Conservation (phyloP, 2,329 filamentous ascomycete genomes). For the Neobulgaria alba region DNA sequence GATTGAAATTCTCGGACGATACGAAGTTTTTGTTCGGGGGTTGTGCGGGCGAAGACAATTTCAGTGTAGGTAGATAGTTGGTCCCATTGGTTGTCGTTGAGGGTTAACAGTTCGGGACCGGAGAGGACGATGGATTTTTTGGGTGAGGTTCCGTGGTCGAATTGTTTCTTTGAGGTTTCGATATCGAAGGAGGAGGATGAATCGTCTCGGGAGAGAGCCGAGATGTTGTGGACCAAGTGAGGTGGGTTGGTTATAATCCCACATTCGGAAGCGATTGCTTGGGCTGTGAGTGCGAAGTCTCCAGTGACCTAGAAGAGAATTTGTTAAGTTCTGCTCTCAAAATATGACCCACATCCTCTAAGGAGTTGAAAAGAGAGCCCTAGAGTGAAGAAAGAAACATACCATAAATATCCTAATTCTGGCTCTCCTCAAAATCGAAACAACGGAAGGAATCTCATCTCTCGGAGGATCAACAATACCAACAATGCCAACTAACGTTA, state of each 20-base stretch:
- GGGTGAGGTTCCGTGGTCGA: slow-evolving; percentile 2
- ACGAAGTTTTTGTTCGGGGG: slow-evolving; percentile 69
- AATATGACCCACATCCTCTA: too few species aligned
- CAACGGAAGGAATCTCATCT: slow-evolving; percentile 49
- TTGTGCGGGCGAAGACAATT: slow-evolving; percentile 69
- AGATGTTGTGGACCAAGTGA: slow-evolving; percentile 42
- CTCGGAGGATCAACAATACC: slow-evolving; percentile 52
- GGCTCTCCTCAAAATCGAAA: slow-evolving; percentile 56
- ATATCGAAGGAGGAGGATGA: slow-evolving; percentile 10
- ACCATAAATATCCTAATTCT: slow-evolving; percentile 74
- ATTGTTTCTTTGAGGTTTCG: slow-evolving; percentile 5
- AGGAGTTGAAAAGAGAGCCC: too few species aligned
- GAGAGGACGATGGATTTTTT: slow-evolving; percentile 50
- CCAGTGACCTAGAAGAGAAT: slow-evolving; percentile 57
- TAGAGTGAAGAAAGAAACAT: slow-evolving; percentile 5
- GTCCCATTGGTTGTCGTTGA: slow-evolving; percentile 63
- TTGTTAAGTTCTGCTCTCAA: neutral
- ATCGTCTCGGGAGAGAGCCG: slow-evolving; percentile 29
- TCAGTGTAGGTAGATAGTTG: slow-evolving; percentile 56
- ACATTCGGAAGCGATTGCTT: slow-evolving; percentile 63
- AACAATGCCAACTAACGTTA: slow-evolving; percentile 47
- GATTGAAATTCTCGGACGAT: slow-evolving; percentile 69
- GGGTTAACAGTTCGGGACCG: slow-evolving; percentile 54
- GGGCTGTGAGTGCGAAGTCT: slow-evolving; percentile 67
- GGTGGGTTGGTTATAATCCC: slow-evolving; percentile 54